These are phyloP conservation scores for Mycothermus thermophilus DNA, from an alignment of 495 filamentous ascomycete species.

Conservation along the genomic window DNA sequence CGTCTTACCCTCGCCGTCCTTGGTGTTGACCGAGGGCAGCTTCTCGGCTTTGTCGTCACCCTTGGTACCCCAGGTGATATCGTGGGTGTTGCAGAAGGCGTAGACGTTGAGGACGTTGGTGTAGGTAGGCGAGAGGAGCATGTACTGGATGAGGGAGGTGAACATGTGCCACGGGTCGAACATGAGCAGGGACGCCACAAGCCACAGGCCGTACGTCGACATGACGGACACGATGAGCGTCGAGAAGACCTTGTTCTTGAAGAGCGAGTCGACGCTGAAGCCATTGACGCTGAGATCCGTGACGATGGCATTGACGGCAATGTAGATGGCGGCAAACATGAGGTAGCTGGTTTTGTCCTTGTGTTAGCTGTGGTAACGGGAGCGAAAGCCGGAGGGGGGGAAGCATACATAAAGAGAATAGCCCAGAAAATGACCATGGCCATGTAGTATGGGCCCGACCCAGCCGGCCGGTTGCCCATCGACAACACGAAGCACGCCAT, in stretches of 20 bases:
- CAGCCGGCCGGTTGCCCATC: constrained; percentile 90
- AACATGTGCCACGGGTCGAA: constrained; percentile 99
- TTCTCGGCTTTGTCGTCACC: constrained; percentile 94
- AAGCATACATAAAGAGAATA: constrained; percentile 70
- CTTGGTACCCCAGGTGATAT: constrained; percentile 99
- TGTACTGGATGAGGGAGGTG: constrained; percentile 90
- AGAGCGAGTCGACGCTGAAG: constrained; percentile 56
- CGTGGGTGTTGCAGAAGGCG: constrained; percentile 99
- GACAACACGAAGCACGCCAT: constrained; percentile 92
- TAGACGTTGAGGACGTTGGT: constrained; percentile 99
- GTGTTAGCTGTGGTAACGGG: not conserved
- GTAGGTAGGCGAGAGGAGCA: constrained; percentile 93
- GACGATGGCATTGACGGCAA: constrained; percentile 77
- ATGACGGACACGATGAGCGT: constrained; percentile 81
- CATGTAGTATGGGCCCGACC: constrained; percentile 86
- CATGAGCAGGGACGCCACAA: constrained; percentile 84
- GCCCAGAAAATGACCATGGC: constrained; percentile 96
- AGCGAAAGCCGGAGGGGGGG: not conserved
- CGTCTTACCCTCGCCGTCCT: constrained; percentile 90
- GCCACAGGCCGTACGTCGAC: constrained; percentile 90
- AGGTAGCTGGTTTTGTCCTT: constrained; percentile 49
- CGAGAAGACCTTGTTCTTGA: constrained; percentile 81
- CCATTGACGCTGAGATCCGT: constrained; percentile 43
- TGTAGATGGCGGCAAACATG: constrained; percentile 87
- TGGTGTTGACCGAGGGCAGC: constrained; percentile 64